Evolutionary conservation across 345 rosid species (phyloP), one percentile per base, ranked within the genome.

Genomic region (Populus ilicifolia): DNA sequence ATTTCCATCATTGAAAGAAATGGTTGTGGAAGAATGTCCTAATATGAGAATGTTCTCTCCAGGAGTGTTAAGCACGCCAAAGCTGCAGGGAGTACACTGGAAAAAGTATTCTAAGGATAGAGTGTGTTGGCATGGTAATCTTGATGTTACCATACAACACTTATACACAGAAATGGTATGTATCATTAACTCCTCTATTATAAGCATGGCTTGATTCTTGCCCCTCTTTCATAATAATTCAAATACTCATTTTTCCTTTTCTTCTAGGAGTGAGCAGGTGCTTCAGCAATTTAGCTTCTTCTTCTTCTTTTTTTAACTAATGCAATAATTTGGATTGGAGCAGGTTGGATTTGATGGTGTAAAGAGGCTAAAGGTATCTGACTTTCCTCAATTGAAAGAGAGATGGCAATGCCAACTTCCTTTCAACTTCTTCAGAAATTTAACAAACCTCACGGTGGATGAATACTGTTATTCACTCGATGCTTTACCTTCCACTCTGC

Each of bases 1-100:
- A 10, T 77, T 81, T 54, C 78, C 73, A 18, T 54, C n/a, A 20
- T 52, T 81, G 72, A 25, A 50, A 70, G 70, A 73, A 23, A 69
- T 77, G 38, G 39, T 68, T 62, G 67, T 81, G 23, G 17, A n/a
- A 29, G 46, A 63, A 5, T 77, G 81, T 74, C 76, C 72, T 5
- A 13, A 52, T n/a, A 73, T 81, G 63, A 69, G 18, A 18, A 1
- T 23, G 50, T 81, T 81, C 68, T 78, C 76, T 38, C 14, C 65
- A 43, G 84, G 81, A 68, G 78, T 14, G 7, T 33, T 69, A 52
- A 74, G 46, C 75, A 81, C 77, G 5, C 81, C 81, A 73, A 77
- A 69, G 29, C 68, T 77, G 38, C 8, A n/a, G 74, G 21, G n/a
- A 69, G 13, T 74, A 3, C 18, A 50, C 10, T 20, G 30, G 46